phyloP scores from a whole-genome alignment of 805 yeast species.

The Schizosaccharomyces octosporus region DNA sequence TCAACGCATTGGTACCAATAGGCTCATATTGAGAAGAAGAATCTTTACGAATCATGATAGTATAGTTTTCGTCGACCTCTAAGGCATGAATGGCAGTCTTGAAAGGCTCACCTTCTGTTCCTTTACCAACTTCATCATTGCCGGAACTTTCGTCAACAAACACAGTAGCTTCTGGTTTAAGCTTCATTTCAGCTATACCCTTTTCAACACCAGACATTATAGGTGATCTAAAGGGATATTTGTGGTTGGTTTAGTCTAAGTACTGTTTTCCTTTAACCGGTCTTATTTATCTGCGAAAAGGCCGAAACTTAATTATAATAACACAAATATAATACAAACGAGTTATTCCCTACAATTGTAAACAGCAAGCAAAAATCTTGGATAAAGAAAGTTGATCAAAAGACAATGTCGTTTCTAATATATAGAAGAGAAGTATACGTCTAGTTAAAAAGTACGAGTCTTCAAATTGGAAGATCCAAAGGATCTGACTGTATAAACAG shows the following conservation, averaged over 20 bases:
- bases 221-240: neutral
- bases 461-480: no score
- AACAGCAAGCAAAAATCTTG: no score
- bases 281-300: no score
- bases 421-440: no score
- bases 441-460: no score
- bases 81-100: conserved; percentile 68
- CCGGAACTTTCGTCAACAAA: conserved; percentile 61
- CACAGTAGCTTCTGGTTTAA: conserved; percentile 9
- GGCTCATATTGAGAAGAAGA: conserved; percentile 41
- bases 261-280: no score
- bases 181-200: neutral
- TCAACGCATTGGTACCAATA: conserved; percentile 72
- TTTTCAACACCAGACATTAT: neutral
- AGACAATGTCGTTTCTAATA: no score
- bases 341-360: no score
- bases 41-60: conserved; percentile 28
- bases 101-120: conserved; percentile 53
- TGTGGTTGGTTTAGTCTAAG: neutral
- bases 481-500: no score
- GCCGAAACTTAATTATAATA: no score
- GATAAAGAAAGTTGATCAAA: no score
- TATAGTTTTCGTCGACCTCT: conserved; percentile 17
- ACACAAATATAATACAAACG: no score
- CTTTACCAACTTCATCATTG: conserved; percentile 25